Conservation (phyloP, 768 basidiomycete genomes). For the Phylloporus sp. region DNA sequence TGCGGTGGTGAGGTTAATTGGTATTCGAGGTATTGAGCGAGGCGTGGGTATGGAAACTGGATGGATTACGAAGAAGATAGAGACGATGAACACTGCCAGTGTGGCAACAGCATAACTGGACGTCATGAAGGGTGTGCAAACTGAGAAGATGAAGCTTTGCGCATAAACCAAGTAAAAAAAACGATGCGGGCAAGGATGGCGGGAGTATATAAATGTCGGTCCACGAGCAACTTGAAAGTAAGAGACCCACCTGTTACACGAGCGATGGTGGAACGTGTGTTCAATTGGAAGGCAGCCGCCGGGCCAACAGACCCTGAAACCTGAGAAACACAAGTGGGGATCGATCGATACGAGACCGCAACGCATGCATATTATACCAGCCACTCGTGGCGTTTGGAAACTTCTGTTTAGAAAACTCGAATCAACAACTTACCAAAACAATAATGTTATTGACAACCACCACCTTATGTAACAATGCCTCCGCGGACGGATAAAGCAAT, state of each 20-base stretch:
- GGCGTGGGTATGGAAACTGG: conserved; percentile 39
- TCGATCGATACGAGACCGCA: too few species aligned
- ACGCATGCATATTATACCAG: too few species aligned
- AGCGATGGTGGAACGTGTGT: background rate
- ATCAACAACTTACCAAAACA: too few species aligned
- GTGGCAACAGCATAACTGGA: conserved; percentile 45
- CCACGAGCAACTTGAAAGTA: background rate
- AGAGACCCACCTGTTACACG: background rate
- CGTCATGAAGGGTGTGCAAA: conserved; percentile 33
- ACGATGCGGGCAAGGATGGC: background rate
- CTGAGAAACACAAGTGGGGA: too few species aligned
- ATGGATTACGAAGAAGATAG: conserved; percentile 47
- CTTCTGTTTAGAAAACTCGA: background rate
- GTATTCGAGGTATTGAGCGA: conserved; percentile 30
- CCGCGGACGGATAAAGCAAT: too few species aligned
- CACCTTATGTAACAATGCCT: too few species aligned
- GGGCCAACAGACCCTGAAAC: background rate
- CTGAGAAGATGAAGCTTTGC: background rate
- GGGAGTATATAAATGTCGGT: background rate
- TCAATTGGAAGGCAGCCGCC: background rate
- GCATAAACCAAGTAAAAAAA: background rate
- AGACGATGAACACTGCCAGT: conserved; percentile 46
- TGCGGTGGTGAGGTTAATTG: conserved; percentile 47
- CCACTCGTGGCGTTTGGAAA: background rate
- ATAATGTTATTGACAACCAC: too few species aligned